phyloP scores from a whole-genome alignment of 1,284 basidiomycete species.

The Trametes hirsuta region DNA sequence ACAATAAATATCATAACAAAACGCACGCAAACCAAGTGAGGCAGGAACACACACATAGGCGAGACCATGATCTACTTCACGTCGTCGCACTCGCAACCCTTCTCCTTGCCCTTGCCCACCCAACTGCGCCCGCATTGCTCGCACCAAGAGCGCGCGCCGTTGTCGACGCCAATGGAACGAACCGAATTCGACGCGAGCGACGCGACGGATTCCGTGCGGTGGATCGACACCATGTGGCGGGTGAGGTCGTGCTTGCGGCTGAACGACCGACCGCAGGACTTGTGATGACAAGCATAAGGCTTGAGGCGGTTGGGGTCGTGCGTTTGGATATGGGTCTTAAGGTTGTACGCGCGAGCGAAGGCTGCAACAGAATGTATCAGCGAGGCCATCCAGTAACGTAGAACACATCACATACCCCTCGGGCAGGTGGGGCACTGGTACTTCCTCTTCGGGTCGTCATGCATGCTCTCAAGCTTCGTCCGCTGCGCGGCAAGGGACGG shows the following conservation, averaged over 20 bases:
- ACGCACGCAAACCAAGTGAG: constrained; percentile 35
- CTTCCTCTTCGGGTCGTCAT: constrained; percentile 71
- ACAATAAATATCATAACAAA: neutral
- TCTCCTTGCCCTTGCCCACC: constrained; percentile 59
- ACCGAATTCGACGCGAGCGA: constrained; percentile 37
- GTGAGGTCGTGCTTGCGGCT: constrained; percentile 89
- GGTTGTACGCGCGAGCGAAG: constrained; percentile 88
- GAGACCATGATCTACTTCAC: constrained; percentile 53
- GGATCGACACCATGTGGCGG: constrained; percentile 84
- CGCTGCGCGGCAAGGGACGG: constrained; percentile 40
- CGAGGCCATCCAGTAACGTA: constrained; percentile 17
- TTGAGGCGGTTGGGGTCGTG: constrained; percentile 88
- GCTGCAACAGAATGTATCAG: constrained; percentile 44
- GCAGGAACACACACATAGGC: constrained; percentile 11
- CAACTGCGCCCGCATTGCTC: constrained; percentile 74
- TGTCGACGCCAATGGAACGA: constrained; percentile 59
- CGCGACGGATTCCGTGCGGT: constrained; percentile 64
- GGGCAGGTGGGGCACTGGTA: constrained; percentile 75
- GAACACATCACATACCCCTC: constrained; percentile 50
- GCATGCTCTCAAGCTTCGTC: constrained; percentile 41
- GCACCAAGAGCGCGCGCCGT: constrained; percentile 68
- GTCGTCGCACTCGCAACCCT: constrained; percentile 65
- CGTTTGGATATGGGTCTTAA: constrained; percentile 90
- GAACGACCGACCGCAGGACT: constrained; percentile 82
- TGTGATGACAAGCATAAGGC: constrained; percentile 82